A percentile compares a stretch with the other conserved stretches of the same genome.
phyloP scores from a whole-genome alignment of 1,284 basidiomycete species.

The Tilletia setariae region DNA sequence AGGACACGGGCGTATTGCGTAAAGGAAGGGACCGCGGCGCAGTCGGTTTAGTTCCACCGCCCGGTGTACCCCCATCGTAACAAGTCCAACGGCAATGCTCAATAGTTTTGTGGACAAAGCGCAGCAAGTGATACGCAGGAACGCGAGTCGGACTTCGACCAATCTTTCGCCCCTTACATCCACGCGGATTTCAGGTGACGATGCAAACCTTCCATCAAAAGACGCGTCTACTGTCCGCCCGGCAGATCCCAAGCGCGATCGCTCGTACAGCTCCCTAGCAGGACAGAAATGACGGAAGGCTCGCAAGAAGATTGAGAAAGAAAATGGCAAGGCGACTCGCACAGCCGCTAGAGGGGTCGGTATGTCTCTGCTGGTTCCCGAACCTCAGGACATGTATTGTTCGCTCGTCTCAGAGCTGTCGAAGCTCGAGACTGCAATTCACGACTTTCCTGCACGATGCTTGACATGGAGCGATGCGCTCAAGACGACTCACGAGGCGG shows the following conservation, averaged over 20 bases:
- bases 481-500: conserved; percentile 30
- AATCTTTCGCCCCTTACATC: not conserved
- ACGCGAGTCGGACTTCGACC: not conserved
- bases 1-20: not conserved
- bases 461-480: conserved; percentile 30
- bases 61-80: not conserved
- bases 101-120: conserved; percentile 7
- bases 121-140: not conserved
- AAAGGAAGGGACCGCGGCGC: not conserved
- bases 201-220: too few species aligned
- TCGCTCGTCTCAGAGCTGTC: conserved; percentile 30
- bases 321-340: conserved; percentile 31
- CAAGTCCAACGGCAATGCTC: conserved; percentile 1
- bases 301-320: conserved; percentile 33
- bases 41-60: not conserved
- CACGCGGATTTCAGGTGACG: too few species aligned
- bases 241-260: not conserved
- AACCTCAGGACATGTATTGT: conserved; percentile 30
- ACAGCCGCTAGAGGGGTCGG: not conserved
- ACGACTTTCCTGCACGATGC: conserved; percentile 30
- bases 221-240: not conserved
- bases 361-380: conserved; percentile 25
- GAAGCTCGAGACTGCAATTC: conserved; percentile 28
- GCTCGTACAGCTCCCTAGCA: conserved; percentile 35
- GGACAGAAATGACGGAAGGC: conserved; percentile 28